Evolutionary conservation across 495 filamentous ascomycete species (phyloP).

Genomic region (Venustampulla echinocandica): DNA sequence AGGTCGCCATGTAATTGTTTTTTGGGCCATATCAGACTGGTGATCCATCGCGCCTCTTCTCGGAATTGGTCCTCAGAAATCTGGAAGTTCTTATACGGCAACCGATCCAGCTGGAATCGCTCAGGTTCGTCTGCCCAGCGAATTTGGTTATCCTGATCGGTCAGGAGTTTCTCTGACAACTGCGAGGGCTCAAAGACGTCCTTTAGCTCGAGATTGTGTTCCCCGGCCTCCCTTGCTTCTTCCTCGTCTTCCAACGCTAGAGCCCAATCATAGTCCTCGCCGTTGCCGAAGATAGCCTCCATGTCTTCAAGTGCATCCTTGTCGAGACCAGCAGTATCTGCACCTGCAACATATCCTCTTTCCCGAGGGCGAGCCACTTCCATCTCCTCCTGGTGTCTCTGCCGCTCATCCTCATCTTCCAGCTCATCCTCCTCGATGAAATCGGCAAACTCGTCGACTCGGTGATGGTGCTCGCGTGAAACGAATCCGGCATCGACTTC

Average conservation of each 20-base stretch:
- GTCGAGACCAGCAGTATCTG: slow-evolving; percentile 67
- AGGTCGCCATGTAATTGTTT: slow-evolving; percentile 64
- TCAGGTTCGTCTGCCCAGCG: slow-evolving; percentile 82
- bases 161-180: slow-evolving; percentile 84
- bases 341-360: slow-evolving; percentile 53
- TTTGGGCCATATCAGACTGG: slow-evolving; percentile 76
- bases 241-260: slow-evolving; percentile 78
- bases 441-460: slow-evolving; percentile 82
- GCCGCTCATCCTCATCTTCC: slow-evolving; percentile 72
- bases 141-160: slow-evolving; percentile 88
- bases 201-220: slow-evolving; percentile 73
- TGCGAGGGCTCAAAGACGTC: slow-evolving; percentile 97
- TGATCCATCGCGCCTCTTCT: slow-evolving; percentile 88
- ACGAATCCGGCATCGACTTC: slow-evolving; percentile 49
- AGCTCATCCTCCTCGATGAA: slow-evolving; percentile 96
- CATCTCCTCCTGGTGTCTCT: slow-evolving; percentile 71
- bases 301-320: slow-evolving; percentile 90
- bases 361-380: slow-evolving; percentile 71
- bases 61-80: slow-evolving; percentile 71
- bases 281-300: slow-evolving; percentile 89
- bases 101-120: slow-evolving; percentile 84
- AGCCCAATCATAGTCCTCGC: slow-evolving; percentile 91
- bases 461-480: slow-evolving; percentile 38
- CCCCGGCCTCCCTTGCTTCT: slow-evolving; percentile 57
- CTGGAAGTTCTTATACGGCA: slow-evolving; percentile 70